These are phyloP conservation scores for Nyctanthes arbortristis DNA, from an alignment of 257 asterid species.

Conservation along the genomic window DNA sequence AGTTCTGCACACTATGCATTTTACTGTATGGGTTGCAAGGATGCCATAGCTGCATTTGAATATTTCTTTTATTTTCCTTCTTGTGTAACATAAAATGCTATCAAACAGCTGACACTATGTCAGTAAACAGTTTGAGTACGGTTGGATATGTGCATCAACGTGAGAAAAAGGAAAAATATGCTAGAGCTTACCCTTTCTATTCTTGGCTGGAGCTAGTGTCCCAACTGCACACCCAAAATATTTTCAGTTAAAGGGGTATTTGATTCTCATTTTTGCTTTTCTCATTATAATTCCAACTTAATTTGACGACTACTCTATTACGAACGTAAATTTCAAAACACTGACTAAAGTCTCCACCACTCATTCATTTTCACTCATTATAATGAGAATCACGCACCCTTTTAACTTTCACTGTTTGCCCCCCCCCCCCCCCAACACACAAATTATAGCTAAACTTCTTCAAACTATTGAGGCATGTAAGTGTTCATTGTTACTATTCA, in stretches of 20 bases:
- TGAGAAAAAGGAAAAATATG: neutral
- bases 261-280: too few relatives aligned
- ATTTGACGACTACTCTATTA: too few relatives aligned
- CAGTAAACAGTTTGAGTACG: neutral
- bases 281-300: too few relatives aligned
- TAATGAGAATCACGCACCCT: too few relatives aligned
- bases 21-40: too few relatives aligned
- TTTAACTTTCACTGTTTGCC: neutral
- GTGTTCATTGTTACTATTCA: neutral
- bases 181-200: neutral
- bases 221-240: neutral
- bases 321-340: too few relatives aligned
- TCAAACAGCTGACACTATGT: neutral
- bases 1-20: too few relatives aligned
- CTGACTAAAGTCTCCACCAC: too few relatives aligned
- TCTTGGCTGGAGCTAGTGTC: neutral
- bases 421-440: neutral
- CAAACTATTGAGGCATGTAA: neutral
- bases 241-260: neutral
- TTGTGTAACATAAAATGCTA: slow-evolving; percentile 6
- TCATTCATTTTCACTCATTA: too few relatives aligned
- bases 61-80: neutral
- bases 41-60: slow-evolving; percentile 14
- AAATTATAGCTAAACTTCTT: neutral
- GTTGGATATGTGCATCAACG: neutral